phyloP scores from a whole-genome alignment of 768 basidiomycete species.

The Ramaria sp. region DNA sequence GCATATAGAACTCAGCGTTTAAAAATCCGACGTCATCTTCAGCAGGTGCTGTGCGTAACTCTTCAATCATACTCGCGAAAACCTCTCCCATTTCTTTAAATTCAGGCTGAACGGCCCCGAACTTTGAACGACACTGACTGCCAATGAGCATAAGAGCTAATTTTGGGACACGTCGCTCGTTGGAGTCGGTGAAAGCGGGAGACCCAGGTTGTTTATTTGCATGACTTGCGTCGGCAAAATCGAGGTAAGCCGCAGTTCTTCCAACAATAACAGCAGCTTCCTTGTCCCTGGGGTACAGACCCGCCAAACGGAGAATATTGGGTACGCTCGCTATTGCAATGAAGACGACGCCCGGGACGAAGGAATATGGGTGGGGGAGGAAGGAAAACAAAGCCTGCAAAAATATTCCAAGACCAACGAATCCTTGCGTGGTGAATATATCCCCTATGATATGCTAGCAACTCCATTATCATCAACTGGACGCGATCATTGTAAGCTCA shows the following conservation, averaged over 20 bases:
- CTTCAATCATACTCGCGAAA: slow-evolving; percentile 3
- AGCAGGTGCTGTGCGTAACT: slow-evolving; percentile 3
- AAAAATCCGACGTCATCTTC: slow-evolving; percentile 9
- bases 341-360: background rate
- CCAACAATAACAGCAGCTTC: slow-evolving; percentile 1
- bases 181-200: background rate
- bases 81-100: slow-evolving; percentile 7
- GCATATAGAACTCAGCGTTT: slow-evolving; percentile 7
- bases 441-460: slow-evolving; percentile 7
- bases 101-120: slow-evolving; percentile 4
- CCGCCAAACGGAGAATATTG: background rate
- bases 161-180: background rate
- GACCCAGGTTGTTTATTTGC: slow-evolving; percentile 6
- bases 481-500: background rate
- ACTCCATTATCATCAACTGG: background rate
- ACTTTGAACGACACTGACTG: background rate
- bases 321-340: background rate
- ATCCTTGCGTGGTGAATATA: slow-evolving; percentile 7
- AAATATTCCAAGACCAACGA: slow-evolving; percentile 5
- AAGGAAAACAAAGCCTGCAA: slow-evolving; percentile 2
- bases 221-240: slow-evolving; percentile 1
- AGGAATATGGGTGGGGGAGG: slow-evolving; percentile 1
- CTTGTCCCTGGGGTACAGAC: background rate
- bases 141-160: slow-evolving; percentile 9
- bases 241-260: slow-evolving; percentile 7